Base-by-base conservation (phyloP, 371 early-diverging fungal species). In the Mucor ambiguus region DNA sequence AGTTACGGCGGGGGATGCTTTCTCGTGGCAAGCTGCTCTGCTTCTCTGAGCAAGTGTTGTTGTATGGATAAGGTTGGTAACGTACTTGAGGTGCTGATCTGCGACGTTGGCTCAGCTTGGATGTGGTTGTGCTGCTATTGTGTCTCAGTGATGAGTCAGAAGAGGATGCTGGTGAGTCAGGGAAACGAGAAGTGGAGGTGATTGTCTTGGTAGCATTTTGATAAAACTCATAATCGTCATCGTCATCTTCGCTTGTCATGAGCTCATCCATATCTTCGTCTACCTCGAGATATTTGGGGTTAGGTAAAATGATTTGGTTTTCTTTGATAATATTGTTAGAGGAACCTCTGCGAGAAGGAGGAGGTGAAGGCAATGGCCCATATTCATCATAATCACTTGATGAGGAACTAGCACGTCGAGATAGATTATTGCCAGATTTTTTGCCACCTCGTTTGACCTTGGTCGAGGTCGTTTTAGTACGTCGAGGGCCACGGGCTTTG, bases 61-160 rank as follows among this genome's bases (percentile, higher is more conserved):
- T 30, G 33, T 69, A 66, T 22, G 71, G 74, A 52, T 74, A 74
- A 20, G 74, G 72, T 26, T 76, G 76, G 24, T 68, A 74, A 10
- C 74, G 68, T 3, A 77, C 74, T 30, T 68, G 54, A 6, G 77
- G 77, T 14, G 70, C 72, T 11, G 71, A 59, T 16, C 63, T 22
- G 10, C 63, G 52, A 28, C 68, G 71, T n/a, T 41, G 61, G 3
- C 46, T 38, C n/a, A 46, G 20, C 14, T 30, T 28, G 8, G 52
- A 33, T n/a, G 38, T 1, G 7, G 22, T 54, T 41, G 38, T 41
- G 24, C 32, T 60, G 24, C 32, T 37, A 16, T 60, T 54, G n/a
- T n/a, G n/a, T 14, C 52, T 7, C 0, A 22, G 11, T 0, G 66
- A 66, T 11, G 59, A 49, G 26, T 65, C 65, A 16, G 64, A 65